phyloP scores from a whole-genome alignment of 768 basidiomycete species.

The Pisolithus tinctorius region DNA sequence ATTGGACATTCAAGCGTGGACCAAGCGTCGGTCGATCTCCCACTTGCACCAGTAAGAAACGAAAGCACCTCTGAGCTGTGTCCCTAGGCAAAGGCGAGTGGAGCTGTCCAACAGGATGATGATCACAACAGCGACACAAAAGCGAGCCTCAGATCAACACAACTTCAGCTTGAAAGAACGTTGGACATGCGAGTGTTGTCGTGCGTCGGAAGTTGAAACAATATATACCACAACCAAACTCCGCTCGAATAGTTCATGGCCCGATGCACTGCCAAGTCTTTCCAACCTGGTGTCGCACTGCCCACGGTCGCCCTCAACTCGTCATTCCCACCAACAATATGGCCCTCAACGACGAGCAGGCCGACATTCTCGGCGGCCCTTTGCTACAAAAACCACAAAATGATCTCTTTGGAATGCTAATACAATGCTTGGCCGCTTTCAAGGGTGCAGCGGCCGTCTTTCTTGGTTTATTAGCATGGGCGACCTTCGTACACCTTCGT shows the following conservation, averaged over 20 bases:
- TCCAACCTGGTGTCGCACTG: background rate
- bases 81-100: conserved; percentile 74
- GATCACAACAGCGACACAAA: background rate
- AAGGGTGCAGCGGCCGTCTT: conserved; percentile 31
- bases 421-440: conserved; percentile 31
- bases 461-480: conserved; percentile 30
- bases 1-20: conserved; percentile 74
- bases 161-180: background rate
- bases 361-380: conserved; percentile 65
- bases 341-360: conserved; percentile 49
- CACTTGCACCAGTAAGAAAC: conserved; percentile 72
- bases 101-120: conserved; percentile 13
- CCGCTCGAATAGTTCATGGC: background rate
- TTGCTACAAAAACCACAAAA: conserved; percentile 32
- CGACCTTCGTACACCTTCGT: conserved; percentile 31
- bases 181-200: background rate
- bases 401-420: conserved; percentile 26
- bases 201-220: background rate
- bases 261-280: background rate
- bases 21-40: conserved; percentile 52
- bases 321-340: conserved; percentile 34
- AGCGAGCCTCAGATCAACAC: background rate
- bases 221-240: no score
- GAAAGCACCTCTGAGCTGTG: conserved; percentile 66
- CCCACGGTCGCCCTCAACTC: conserved; percentile 2